A percentile compares a stretch with the other conserved stretches of the same genome.
These are phyloP conservation scores for Wickerhamiella australiensis DNA, from an alignment of 805 yeast genomes.

Conservation along the genomic window DNA sequence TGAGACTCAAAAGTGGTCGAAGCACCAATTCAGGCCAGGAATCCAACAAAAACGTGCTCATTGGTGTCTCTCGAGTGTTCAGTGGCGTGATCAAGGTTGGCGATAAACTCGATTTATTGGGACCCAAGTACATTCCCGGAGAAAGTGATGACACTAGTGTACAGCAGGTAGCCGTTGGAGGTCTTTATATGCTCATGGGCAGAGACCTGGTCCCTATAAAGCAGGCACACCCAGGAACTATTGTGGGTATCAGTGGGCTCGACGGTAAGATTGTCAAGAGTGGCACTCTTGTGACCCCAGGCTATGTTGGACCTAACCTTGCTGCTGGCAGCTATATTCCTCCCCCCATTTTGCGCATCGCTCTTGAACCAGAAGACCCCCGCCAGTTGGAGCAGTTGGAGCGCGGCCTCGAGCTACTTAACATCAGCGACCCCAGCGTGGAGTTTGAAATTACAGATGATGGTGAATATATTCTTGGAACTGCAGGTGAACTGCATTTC, in stretches of 20 bases:
- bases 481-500: slow-evolving; percentile 93
- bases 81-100: slow-evolving; percentile 75
- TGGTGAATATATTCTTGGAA: slow-evolving; percentile 87
- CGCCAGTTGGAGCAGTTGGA: slow-evolving; percentile 63
- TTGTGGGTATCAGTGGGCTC: slow-evolving; percentile 87
- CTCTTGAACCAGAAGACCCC: slow-evolving; percentile 89
- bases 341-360: slow-evolving; percentile 91
- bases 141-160: slow-evolving; percentile 29
- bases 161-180: slow-evolving; percentile 48
- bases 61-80: slow-evolving; percentile 82
- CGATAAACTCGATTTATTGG: slow-evolving; percentile 60
- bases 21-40: slow-evolving; percentile 24
- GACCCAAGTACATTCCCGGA: slow-evolving; percentile 81
- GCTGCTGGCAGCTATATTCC: slow-evolving; percentile 64
- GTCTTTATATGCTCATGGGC: slow-evolving; percentile 81
- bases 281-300: slow-evolving; percentile 63
- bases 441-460: slow-evolving; percentile 73
- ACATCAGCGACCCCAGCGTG: slow-evolving; percentile 91
- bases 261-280: slow-evolving; percentile 72
- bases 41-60: slow-evolving; percentile 45
- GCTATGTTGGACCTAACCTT: slow-evolving; percentile 50
- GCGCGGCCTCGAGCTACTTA: slow-evolving; percentile 61
- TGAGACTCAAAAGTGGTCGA: slow-evolving; percentile 3
- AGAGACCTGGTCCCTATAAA: slow-evolving; percentile 68
- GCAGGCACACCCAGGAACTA: slow-evolving; percentile 85